Evolutionary conservation across 202 grass and related monocot genomes (phyloP).

Genomic region (Tripidium arundinaceum): DNA sequence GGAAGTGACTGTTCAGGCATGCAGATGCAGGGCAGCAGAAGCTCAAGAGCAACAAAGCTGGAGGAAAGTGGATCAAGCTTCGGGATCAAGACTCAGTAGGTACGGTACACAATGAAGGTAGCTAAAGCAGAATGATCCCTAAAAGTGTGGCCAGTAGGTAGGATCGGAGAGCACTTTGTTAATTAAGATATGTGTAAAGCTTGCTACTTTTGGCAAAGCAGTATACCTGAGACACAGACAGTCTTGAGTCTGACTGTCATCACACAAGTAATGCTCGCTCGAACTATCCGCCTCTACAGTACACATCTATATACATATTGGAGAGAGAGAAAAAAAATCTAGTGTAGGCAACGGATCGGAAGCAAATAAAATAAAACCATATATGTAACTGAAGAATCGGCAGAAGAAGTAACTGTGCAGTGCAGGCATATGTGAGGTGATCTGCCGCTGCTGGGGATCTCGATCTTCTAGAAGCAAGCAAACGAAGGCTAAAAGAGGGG

Average conservation of each 20-base stretch:
- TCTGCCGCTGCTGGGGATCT: neutral
- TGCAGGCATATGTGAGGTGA: neutral
- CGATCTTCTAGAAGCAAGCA: neutral
- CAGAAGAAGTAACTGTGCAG: neutral
- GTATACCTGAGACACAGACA: conserved; percentile 4
- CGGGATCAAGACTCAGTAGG: neutral
- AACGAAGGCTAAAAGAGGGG: neutral
- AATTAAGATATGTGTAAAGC: neutral
- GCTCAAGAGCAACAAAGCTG: neutral
- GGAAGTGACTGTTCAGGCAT: neutral
- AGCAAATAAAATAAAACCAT: neutral
- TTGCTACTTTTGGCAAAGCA: conserved; percentile 16
- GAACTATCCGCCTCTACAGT: neutral
- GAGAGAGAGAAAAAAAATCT: neutral
- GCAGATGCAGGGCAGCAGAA: neutral
- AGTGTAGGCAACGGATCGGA: neutral
- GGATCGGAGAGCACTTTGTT: neutral
- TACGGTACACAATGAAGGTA: neutral
- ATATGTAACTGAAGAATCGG: neutral
- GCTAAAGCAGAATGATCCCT: neutral
- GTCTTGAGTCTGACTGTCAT: neutral
- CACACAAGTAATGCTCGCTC: neutral
- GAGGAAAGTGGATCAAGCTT: neutral
- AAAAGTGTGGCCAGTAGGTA: neutral
- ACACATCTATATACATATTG: neutral